These are phyloP conservation scores for Trichoderma cornu-damae DNA, from an alignment of 2,329 filamentous ascomycete genomes.

Conservation along the genomic window DNA sequence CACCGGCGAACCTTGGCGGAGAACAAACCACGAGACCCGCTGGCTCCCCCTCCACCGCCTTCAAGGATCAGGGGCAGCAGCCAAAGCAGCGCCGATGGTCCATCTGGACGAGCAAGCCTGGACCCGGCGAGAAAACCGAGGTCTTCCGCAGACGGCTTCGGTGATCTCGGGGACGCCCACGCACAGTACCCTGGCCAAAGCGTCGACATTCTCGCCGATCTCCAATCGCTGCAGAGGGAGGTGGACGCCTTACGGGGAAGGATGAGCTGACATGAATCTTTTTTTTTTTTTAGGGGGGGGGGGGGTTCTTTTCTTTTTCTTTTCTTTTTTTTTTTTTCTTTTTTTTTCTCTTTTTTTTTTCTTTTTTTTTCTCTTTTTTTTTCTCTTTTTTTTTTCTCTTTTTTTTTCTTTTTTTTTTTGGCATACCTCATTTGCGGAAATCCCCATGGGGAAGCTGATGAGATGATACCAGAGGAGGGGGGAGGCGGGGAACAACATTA, in stretches of 20 bases:
- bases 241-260: conserved; percentile 57
- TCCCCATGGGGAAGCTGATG: neutral
- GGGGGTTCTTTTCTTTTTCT: neutral
- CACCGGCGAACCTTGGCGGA: conserved; percentile 28
- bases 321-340: neutral
- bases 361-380: neutral
- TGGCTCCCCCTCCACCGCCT: conserved; percentile 46
- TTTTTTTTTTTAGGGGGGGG: too few species aligned
- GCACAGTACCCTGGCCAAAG: conserved; percentile 32
- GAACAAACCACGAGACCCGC: conserved; percentile 28
- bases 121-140: conserved; percentile 25
- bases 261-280: neutral
- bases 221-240: conserved; percentile 67
- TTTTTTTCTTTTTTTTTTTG: neutral
- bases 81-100: conserved; percentile 39
- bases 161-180: conserved; percentile 12
- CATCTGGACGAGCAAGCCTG: conserved; percentile 31
- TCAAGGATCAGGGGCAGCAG: conserved; percentile 45
- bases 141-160: conserved; percentile 1
- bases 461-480: neutral
- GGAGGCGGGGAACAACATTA: neutral
- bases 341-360: neutral
- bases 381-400: neutral
- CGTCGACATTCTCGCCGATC: conserved; percentile 64
- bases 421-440: neutral